Percentiles rank a stretch among this genome's conserved stretches.
Evolutionary conservation across 2,329 filamentous ascomycete genomes (phyloP).

Genomic region (Fusarium pilosicola): DNA sequence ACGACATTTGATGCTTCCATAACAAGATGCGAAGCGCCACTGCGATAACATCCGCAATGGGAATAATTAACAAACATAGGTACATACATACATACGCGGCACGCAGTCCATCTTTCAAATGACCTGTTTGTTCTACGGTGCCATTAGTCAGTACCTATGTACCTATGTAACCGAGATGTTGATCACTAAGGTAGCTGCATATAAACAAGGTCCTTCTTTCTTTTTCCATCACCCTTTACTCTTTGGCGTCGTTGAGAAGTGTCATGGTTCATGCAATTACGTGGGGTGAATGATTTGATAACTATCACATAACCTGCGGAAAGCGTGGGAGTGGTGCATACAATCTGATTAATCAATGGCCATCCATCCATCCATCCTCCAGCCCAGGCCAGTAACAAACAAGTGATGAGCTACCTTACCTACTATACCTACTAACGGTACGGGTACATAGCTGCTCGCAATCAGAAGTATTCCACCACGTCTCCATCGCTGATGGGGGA

Average conservation of each 20-base stretch:
- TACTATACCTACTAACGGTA: neutral
- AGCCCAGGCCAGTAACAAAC: neutral
- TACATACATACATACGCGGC: neutral
- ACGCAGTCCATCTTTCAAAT: neutral
- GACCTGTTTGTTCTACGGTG: neutral
- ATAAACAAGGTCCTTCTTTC: neutral
- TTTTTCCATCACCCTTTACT: neutral
- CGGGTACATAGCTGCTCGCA: neutral
- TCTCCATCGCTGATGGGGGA: conserved; percentile 3
- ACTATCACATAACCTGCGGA: neutral
- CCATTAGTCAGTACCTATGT: neutral
- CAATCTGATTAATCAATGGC: neutral
- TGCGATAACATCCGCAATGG: neutral
- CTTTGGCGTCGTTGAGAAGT: conserved; percentile 9
- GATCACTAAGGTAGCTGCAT: conserved; percentile 4
- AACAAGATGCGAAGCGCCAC: conserved; percentile 8
- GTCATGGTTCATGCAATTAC: conserved; percentile 11
- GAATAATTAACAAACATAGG: neutral
- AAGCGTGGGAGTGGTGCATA: conserved; percentile 3
- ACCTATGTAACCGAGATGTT: neutral
- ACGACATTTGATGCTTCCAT: neutral
- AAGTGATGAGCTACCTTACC: neutral
- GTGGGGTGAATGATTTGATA: conserved; percentile 17
- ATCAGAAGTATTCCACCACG: conserved; percentile 3
- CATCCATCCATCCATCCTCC: neutral